A percentile compares a stretch with the other conserved stretches of the same genome.
Conservation (phyloP, 192 early-diverging fungal genomes). For the Dispira simplex region DNA sequence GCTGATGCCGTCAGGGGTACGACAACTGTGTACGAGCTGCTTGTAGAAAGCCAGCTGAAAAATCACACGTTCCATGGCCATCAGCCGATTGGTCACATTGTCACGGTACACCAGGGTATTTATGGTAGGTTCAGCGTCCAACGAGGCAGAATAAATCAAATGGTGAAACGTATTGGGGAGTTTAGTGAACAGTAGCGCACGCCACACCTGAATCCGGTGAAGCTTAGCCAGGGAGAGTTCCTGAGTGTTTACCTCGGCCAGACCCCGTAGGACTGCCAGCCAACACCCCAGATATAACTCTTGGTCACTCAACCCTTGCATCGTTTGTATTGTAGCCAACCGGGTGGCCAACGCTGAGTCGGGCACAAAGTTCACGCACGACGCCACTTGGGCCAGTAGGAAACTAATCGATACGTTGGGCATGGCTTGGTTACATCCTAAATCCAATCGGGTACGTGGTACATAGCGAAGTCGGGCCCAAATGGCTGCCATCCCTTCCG, state of each 20-base stretch:
- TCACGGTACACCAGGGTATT: background rate
- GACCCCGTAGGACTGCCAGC: background rate
- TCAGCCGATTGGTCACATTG: background rate
- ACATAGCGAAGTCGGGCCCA: background rate
- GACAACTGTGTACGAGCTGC: background rate
- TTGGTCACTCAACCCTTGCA: background rate
- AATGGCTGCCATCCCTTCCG: background rate
- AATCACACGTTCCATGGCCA: constrained; percentile 6
- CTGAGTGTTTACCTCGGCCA: constrained; percentile 5
- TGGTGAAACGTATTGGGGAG: background rate
- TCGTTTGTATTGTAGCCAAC: background rate
- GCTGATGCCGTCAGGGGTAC: background rate
- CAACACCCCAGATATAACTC: background rate
- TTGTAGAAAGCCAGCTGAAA: constrained; percentile 1
- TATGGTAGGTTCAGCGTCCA: background rate
- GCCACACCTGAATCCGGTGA: constrained; percentile 9
- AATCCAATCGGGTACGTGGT: background rate
- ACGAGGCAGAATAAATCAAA: background rate
- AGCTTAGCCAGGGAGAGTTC: constrained; percentile 6
- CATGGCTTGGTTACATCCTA: too few species aligned
- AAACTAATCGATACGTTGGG: background rate
- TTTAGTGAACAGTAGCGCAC: constrained; percentile 9
- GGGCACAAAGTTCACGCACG: background rate
- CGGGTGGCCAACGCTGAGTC: background rate
- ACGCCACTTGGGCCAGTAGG: background rate